Evolutionary conservation across 2,329 filamentous ascomycete species (phyloP), one percentile per base, ranked within the genome.

Genomic region (Aureobasidium mangrovei): DNA sequence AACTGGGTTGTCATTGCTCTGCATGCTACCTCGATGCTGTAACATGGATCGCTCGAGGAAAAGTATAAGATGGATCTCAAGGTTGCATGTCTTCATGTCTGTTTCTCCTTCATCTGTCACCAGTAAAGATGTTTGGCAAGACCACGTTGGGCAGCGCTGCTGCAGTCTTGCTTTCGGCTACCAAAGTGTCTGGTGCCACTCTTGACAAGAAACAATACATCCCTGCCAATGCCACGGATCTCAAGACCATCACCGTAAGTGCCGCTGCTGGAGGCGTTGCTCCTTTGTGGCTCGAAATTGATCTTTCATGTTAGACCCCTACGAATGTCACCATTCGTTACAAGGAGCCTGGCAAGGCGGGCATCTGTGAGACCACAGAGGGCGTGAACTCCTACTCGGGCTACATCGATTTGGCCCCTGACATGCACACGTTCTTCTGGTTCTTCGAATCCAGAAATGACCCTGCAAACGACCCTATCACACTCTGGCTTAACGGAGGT

Each of bases 401-500:
- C 38, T 74, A 67, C 53, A 61, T 68, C 12, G 60, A 66, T 47
- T 49, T 67, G 1, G 60, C 64, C 3, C 58, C 60, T 4, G 63
- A 68, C 35, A 63, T 63, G 1, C 64, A 74, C 49, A 69, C 69
- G 1, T 84, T 82, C 64, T 84, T 84, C 64, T 81, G 79, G 78
- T 84, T 82, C 62, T 83, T 84, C 60, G 79, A 82, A 58, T 73
- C 79, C 0, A 71, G 80, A 12, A 76, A 79, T 52, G 73, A 79
- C 61, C 74, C 80, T 1, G 61, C 65, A 7, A 77, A 77, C 60
- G 79, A 79, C 0, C 81, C 80, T 0, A 66, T 83, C 2, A 73
- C 76, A 0, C 75, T 83, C 31, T 84, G 79, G 75, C 73, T 84
- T 64, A 80, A 81, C 55, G 80, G 80, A 18, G 81, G 81, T 0